Evolutionary conservation across 257 asterid species (phyloP), one percentile per base, ranked within the genome.

Genomic region (Verbena officinalis): DNA sequence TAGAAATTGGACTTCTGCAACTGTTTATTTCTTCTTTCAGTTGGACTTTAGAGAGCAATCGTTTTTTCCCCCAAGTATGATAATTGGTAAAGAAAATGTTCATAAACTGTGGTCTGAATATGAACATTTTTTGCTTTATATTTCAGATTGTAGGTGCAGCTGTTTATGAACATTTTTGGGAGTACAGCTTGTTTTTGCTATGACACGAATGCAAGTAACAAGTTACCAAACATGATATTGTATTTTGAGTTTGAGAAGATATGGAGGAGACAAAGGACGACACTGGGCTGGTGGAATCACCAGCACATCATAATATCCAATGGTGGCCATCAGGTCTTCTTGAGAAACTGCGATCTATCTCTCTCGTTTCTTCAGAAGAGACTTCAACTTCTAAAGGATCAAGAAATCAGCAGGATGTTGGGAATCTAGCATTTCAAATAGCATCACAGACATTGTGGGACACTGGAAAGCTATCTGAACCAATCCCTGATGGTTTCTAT

Each of bases 401-500:
- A 62, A 80, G 61, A 55, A 56, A 55, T 71, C 86, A 73, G 61
- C 72, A 66, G 55, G 91, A 84, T 69, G 60, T 72, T 40, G 86
- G 75, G 65, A 75, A 54, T 70, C 72, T 66, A 59, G 81, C 82
- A 51, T 75, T 78, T 70, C 84, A 78, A 65, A 81, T 73, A 71
- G 89, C 80, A 51, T 91, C 95, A 14, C 95, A 84, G 82, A 75
- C 84, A 52, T 77, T 91, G 79, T 88, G 98, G 98, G 88, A 79
- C 71, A 83, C 94, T 48, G 98, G 98, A 74, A 81, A 78, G 77
- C 88, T 91, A 51, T 49, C 84, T 43, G 95, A 86, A 62, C 87
- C 86, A 59, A 84, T 91, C 68, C 96, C 95, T 40, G 95, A 91
- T 77, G 97, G 97, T 73, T 91, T 91, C 78, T 88, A 88, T 80